A percentile compares a stretch with the other conserved stretches of the same genome.
These are phyloP conservation scores for Pichia pseudocactophila DNA, from an alignment of 805 yeast species.

Conservation along the genomic window DNA sequence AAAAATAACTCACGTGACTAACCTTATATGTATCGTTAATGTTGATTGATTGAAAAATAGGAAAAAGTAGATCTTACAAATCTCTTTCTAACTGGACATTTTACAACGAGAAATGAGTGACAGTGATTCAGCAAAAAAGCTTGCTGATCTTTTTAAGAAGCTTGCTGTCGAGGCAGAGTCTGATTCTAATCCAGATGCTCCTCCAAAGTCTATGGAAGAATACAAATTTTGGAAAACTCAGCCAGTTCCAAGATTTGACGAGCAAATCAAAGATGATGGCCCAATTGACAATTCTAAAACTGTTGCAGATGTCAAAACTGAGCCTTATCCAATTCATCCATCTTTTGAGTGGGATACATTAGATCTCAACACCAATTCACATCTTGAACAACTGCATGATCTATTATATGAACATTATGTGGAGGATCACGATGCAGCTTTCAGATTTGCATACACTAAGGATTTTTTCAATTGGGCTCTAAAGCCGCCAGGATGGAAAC, in stretches of 20 bases:
- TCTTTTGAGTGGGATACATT: conserved; percentile 88
- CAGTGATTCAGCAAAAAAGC: conserved; percentile 25
- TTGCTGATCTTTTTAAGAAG: conserved; percentile 52
- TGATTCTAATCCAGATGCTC: conserved; percentile 45
- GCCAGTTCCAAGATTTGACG: conserved; percentile 80
- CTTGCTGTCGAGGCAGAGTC: conserved; percentile 48
- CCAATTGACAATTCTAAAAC: conserved; percentile 66
- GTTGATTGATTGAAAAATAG: too few species aligned
- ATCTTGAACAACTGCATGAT: conserved; percentile 70
- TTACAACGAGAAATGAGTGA: too few species aligned
- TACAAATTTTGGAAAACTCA: conserved; percentile 98
- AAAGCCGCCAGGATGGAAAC: conserved; percentile 85
- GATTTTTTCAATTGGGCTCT: conserved; percentile 88
- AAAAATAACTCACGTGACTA: too few species aligned
- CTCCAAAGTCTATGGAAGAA: conserved; percentile 70
- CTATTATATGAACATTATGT: conserved; percentile 85
- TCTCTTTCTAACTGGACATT: too few species aligned
- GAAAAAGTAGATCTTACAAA: too few species aligned
- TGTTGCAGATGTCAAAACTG: conserved; percentile 60
- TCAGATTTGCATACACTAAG: conserved; percentile 81
- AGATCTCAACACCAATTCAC: conserved; percentile 45
- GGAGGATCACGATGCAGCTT: conserved; percentile 86
- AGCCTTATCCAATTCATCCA: conserved; percentile 60
- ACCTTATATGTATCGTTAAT: too few species aligned
- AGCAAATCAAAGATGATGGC: conserved; percentile 58